Conservation (phyloP, 2,329 filamentous ascomycete species). For the Verticillium dahliae region DNA sequence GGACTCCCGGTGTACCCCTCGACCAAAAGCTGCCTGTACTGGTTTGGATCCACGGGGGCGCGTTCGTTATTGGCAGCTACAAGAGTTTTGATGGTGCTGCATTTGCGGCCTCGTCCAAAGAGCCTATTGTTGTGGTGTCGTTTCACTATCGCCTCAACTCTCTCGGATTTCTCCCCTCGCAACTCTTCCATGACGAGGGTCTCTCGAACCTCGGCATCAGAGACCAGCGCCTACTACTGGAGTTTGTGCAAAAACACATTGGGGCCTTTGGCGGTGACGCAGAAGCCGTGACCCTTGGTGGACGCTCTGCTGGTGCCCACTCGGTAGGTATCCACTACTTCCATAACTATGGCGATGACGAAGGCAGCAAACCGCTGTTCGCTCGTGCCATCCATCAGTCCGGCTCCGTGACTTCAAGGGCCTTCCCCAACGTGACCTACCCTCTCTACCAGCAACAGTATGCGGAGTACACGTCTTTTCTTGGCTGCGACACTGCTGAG, state of each 20-base stretch:
- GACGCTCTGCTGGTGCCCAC: conserved; percentile 45
- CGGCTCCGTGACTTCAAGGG: conserved; percentile 27
- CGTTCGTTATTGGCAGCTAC: conserved; percentile 25
- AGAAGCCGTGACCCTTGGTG: conserved; percentile 43
- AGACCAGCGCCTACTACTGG: conserved; percentile 43
- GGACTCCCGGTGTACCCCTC: conserved; percentile 24
- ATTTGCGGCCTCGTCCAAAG: conserved; percentile 22
- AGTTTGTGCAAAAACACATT: conserved; percentile 49
- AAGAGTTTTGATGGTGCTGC: conserved; percentile 27
- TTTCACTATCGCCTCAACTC: conserved; percentile 31
- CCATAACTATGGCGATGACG: conserved; percentile 25
- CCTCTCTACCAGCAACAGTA: conserved; percentile 25
- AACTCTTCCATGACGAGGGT: conserved; percentile 23
- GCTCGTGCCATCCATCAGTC: conserved; percentile 27
- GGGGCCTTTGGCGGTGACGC: conserved; percentile 46
- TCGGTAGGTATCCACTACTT: conserved; percentile 30
- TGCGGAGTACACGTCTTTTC: conserved; percentile 17
- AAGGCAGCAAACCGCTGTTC: conserved; percentile 21
- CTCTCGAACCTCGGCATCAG: conserved; percentile 45
- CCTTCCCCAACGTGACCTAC: conserved; percentile 26
- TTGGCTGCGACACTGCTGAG: conserved; percentile 19
- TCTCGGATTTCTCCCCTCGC: conserved; percentile 37
- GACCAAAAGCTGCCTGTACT: conserved; percentile 28
- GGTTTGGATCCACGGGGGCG: conserved; percentile 32
- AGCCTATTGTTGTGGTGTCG: conserved; percentile 34